These are phyloP conservation scores for Euphorbia corollata DNA, from an alignment of 441 rosid genomes.

Conservation along the genomic window DNA sequence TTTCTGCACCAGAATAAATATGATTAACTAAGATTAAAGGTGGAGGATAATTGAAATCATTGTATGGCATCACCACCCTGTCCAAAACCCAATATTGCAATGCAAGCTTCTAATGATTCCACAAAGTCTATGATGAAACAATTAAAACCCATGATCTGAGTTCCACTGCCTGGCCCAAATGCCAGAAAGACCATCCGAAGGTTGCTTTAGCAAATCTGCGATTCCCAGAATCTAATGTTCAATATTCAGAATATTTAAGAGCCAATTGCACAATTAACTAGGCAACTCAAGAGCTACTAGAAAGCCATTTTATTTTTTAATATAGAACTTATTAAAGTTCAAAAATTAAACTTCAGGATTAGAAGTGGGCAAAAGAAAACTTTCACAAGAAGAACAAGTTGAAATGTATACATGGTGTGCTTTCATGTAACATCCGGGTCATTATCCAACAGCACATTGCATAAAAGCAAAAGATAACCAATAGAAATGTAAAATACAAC, in stretches of 20 bases:
- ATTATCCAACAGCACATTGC: not conserved
- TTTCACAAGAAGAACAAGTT: not conserved
- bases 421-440: slow-evolving; percentile 1
- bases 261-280: slow-evolving; percentile 29
- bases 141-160: slow-evolving; percentile 49
- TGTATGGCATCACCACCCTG: slow-evolving; percentile 38
- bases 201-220: slow-evolving; percentile 71
- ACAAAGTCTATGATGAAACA: slow-evolving; percentile 38
- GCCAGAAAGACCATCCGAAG: slow-evolving; percentile 64
- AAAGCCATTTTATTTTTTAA: slow-evolving; percentile 12
- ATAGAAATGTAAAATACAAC: not conserved
- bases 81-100: slow-evolving; percentile 45
- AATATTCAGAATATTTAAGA: slow-evolving; percentile 45
- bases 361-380: slow-evolving; percentile 5
- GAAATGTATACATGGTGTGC: not conserved
- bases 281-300: slow-evolving; percentile 21
- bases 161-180: slow-evolving; percentile 59
- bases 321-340: slow-evolving; percentile 17
- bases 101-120: slow-evolving; percentile 42
- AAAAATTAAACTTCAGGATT: slow-evolving; percentile 10
- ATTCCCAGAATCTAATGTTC: slow-evolving; percentile 70
- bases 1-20: slow-evolving; percentile 66
- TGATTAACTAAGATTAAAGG: slow-evolving; percentile 35
- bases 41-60: slow-evolving; percentile 37
- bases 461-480: not conserved